Evolutionary conservation across 441 rosid species (phyloP), one percentile per base, ranked within the genome.

Genomic region (Syzygium syzygioides): DNA sequence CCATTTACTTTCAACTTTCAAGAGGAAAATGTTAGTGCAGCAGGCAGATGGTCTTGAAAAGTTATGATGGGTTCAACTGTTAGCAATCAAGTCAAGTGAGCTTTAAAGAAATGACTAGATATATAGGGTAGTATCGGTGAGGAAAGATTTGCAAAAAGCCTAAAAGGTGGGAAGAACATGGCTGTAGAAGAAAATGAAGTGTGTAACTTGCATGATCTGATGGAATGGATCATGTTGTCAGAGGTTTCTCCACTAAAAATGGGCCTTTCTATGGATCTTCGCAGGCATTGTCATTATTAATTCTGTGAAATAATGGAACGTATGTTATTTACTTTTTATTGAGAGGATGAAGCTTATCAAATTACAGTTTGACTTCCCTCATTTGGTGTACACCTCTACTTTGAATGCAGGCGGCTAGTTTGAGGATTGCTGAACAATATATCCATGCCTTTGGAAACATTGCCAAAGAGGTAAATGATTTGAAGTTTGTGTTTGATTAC

Each of bases 361-460:
- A 41, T 76, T 12, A 41, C 83, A 37, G 52, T 76, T 76, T 76
- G 83, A 23, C n/a, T 76, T 76, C 83, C 55, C 88, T 26, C 88
- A 23, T 55, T 56, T 87, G 64, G 56, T 87, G 85, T 60, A 55
- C 20, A 80, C 26, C 26, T 53, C n/a, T 85, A 41, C 50, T 55
- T 88, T 83, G 85, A 89, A 85, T 93, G 88, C 96, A 98, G 99
- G 98, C 99, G 41, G 99, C 99, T 56, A 95, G 98, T 93, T 91
- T 98, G 93, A 98, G 93, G 91, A 89, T 97, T 89, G 99, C 99
- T 13, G 98, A 97, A 91, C 97, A 95, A 87, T 98, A 98, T 89
- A 88, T 96, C 88, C 92, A 94, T 13, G 98, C 99, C 55, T 98
- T 97, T 52, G 90, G 99, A 86, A 94, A 98, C 76, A 95, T 98